Evolutionary conservation across 441 rosid species (phyloP), one percentile per base, ranked within the genome.

Genomic region (Manihot esculenta): DNA sequence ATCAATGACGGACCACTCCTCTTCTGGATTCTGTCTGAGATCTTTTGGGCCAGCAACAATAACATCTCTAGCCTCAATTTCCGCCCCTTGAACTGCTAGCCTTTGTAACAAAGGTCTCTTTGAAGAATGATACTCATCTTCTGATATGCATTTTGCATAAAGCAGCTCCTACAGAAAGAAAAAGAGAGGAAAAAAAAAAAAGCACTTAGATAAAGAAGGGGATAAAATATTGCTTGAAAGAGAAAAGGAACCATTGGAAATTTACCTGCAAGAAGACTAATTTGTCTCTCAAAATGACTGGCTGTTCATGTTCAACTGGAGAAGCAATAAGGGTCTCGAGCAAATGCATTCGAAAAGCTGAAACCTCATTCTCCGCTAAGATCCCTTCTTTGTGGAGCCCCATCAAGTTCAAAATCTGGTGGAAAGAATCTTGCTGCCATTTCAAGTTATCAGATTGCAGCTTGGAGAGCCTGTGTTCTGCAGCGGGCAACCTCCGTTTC

Each of bases 341-440:
- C 82, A 90, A 75, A 79, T 85, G 92, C 0, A 88, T 59, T 56
- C 89, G 76, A 24, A 88, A 90, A 42, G 87, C 82, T 0, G 82
- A 68, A 62, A 90, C 89, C 68, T 90, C 89, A 58, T 61, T 66
- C 70, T 83, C 88, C 33, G 76, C 80, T 50, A 88, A 54, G 60
- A 90, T 88, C 71, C 88, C 93, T 77, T 88, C 93, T 71, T 83
- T 84, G 51, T 85, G 85, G 33, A 88, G 80, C 2, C 88, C 96
- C 81, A 86, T 88, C 79, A 90, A 66, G 54, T 90, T 88, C 76
- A 88, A 72, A 71, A 90, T 90, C 80, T 86, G 93, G 76, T 86
- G 91, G 82, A 78, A 90, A 5, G 91, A 90, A 61, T 90, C 89
- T 62, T 90, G 96, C 83, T 88, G 96, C 91, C 96, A 90, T 78